Percentiles rank a stretch among this genome's conserved stretches.
Evolutionary conservation across 345 rosid genomes (phyloP).

Genomic region (Populus euphratica): DNA sequence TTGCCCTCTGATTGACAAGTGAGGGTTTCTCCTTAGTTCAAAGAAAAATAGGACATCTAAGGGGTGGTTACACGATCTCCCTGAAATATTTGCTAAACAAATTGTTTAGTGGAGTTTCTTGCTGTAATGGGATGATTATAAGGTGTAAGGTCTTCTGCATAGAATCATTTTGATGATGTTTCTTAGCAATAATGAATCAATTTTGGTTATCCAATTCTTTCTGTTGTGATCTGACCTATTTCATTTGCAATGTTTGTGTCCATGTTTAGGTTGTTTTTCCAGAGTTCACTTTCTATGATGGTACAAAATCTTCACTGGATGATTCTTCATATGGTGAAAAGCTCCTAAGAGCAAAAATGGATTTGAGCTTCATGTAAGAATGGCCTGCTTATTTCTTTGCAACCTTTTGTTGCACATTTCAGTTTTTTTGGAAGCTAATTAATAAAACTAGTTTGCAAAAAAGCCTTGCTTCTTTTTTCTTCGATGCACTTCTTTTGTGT

Average conservation of each 20-base stretch:
- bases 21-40: too few species aligned
- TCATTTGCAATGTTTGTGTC: not conserved
- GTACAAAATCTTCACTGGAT: slow-evolving; percentile 81
- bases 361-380: slow-evolving; percentile 90
- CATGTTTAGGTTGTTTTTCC: slow-evolving; percentile 75
- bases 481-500: not conserved
- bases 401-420: not conserved
- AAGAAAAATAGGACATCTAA: too few species aligned
- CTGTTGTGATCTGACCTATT: slow-evolving; percentile 2
- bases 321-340: slow-evolving; percentile 77
- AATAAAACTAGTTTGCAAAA: not conserved
- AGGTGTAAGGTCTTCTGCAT: too few species aligned
- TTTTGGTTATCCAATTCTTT: not conserved
- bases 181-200: too few species aligned
- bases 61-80: too few species aligned
- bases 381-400: not conserved
- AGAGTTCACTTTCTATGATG: slow-evolving; percentile 93
- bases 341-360: slow-evolving; percentile 95
- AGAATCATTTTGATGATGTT: too few species aligned
- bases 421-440: not conserved
- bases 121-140: too few species aligned
- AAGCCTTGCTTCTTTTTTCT: not conserved
- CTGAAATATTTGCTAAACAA: too few species aligned
- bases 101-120: too few species aligned
- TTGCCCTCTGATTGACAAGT: too few species aligned